Percentiles rank a stretch among this genome's conserved stretches.
Evolutionary conservation across 768 basidiomycete genomes (phyloP).

Genomic region (Boletus rubescentipes): DNA sequence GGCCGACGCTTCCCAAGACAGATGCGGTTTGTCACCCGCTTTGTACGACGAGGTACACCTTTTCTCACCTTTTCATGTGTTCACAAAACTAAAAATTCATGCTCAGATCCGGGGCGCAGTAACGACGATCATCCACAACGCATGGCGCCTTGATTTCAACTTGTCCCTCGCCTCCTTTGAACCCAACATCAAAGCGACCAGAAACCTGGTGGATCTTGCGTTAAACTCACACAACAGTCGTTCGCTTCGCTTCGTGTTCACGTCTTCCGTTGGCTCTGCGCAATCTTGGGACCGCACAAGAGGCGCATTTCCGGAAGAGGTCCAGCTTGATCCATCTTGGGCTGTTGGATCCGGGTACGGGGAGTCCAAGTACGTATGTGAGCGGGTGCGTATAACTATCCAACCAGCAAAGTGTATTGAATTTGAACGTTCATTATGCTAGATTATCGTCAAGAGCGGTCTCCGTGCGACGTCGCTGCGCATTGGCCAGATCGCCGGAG

Average conservation of each 20-base stretch:
- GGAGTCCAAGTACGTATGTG: slow-evolving; percentile 37
- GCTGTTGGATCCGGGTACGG: slow-evolving; percentile 38
- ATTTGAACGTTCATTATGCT: no score
- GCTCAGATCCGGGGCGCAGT: no score
- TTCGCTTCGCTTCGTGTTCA: slow-evolving; percentile 24
- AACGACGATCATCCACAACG: no score
- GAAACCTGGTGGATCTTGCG: slow-evolving; percentile 33
- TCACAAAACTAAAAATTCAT: no score
- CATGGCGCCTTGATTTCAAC: no score
- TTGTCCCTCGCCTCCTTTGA: slow-evolving; percentile 22
- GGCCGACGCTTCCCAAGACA: no score
- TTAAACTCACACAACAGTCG: slow-evolving; percentile 25
- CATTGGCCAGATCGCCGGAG: slow-evolving; percentile 36
- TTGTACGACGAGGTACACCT: no score
- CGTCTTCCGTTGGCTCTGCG: slow-evolving; percentile 21
- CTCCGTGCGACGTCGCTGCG: slow-evolving; percentile 25
- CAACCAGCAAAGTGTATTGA: no score
- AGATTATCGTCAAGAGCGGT: slow-evolving; percentile 28
- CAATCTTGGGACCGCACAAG: neutral
- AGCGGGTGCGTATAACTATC: no score
- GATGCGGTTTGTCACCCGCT: no score
- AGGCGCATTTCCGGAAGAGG: slow-evolving; percentile 29
- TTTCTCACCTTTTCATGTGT: no score
- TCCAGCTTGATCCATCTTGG: slow-evolving; percentile 25
- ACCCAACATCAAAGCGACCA: slow-evolving; percentile 32